A percentile compares a stretch with the other conserved stretches of the same genome.
phyloP scores from a whole-genome alignment of 768 basidiomycete genomes.

The Paxillus ammoniavirescens region DNA sequence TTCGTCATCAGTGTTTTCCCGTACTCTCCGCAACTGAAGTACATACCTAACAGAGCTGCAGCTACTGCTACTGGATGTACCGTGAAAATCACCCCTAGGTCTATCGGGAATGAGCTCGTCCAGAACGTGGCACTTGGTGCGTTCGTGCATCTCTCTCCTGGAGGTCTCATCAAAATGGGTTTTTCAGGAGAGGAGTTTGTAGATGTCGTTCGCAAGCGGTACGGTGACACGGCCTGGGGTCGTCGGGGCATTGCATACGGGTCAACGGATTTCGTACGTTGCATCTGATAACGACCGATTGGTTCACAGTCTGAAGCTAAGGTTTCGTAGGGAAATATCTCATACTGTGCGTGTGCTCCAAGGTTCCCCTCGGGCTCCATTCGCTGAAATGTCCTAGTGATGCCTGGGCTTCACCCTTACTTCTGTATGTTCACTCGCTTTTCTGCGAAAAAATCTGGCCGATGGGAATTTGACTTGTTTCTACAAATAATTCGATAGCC shows the following conservation, averaged over 20 bases:
- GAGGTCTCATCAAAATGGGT: not conserved
- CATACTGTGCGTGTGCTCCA: constrained; percentile 51
- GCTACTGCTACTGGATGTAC: constrained; percentile 65
- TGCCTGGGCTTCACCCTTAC: constrained; percentile 74
- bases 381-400: constrained; percentile 29
- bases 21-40: not conserved
- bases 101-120: constrained; percentile 52
- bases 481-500: constrained; percentile 37
- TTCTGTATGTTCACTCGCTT: constrained; percentile 37
- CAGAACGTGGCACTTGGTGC: constrained; percentile 67
- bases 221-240: constrained; percentile 60
- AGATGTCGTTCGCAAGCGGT: constrained; percentile 56
- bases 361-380: not conserved
- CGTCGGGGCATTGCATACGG: constrained; percentile 68
- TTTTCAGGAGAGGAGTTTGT: constrained; percentile 61
- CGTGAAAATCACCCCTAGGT: constrained; percentile 38
- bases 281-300: not conserved
- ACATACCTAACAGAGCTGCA: constrained; percentile 49
- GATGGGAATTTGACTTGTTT: not conserved
- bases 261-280: constrained; percentile 80
- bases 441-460: not conserved
- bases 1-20: not conserved
- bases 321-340: constrained; percentile 48
- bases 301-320: not conserved
- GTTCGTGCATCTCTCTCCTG: not conserved